Evolutionary conservation across 179 eudicot genomes (phyloP).

Genomic region (Sideroxylon spinosum): DNA sequence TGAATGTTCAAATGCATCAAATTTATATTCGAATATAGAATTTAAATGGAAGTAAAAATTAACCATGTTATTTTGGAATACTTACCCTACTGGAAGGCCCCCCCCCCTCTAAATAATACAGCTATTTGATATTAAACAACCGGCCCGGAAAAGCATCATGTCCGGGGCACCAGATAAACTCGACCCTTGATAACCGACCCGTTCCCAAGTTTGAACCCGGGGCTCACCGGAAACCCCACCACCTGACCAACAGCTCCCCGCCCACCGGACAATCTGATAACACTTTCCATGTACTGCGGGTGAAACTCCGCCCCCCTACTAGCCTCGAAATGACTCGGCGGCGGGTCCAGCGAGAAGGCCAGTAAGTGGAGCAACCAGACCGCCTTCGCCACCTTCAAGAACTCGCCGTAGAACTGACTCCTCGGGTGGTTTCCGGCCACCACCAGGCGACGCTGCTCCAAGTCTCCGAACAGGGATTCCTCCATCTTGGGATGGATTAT

Average conservation of each 20-base stretch:
- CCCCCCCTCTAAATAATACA: no score
- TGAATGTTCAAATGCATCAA: no score
- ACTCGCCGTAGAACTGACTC: constrained; percentile 62
- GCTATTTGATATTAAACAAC: not conserved
- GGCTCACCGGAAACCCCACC: constrained; percentile 74
- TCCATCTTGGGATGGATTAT: constrained; percentile 87
- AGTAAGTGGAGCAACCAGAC: constrained; percentile 86
- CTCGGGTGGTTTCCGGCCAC: constrained; percentile 61
- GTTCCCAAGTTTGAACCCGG: constrained; percentile 72
- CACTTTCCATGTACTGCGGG: constrained; percentile 75
- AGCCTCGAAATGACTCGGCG: constrained; percentile 85
- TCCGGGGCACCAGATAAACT: constrained; percentile 63
- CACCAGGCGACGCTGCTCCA: constrained; percentile 65
- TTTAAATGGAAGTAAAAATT: no score
- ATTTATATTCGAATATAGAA: no score
- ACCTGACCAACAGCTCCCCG: constrained; percentile 37
- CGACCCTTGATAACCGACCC: constrained; percentile 67
- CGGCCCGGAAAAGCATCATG: not conserved
- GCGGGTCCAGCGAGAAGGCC: constrained; percentile 73
- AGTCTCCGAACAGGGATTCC: constrained; percentile 69
- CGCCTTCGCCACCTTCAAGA: constrained; percentile 64
- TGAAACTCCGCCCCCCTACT: constrained; percentile 66
- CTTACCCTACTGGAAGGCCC: no score
- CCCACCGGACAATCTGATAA: constrained; percentile 45
- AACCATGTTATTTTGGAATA: no score